A percentile compares a stretch with the other conserved stretches of the same genome.
Conservation (phyloP, 1,139 yeast genomes). For the Geotrichum bryndzae region DNA sequence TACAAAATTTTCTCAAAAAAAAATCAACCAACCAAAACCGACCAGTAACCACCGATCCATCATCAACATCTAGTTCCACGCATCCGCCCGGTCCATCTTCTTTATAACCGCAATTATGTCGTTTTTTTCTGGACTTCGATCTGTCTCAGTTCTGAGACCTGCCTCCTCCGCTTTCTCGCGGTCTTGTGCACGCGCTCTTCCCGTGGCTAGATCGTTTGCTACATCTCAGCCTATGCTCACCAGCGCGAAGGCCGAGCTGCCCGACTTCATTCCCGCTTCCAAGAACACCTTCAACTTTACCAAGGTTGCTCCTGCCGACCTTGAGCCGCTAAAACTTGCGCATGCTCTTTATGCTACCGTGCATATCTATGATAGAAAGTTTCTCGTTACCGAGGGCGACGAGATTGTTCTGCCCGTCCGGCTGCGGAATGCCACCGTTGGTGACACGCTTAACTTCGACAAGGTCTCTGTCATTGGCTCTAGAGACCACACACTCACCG, state of each 20-base stretch:
- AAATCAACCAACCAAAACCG: background rate
- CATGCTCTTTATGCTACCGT: slow-evolving; percentile 68
- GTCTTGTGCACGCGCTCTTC: slow-evolving; percentile 1
- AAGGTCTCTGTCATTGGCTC: slow-evolving; percentile 82
- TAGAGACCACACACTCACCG: slow-evolving; percentile 66
- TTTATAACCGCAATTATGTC: background rate
- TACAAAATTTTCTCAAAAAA: background rate
- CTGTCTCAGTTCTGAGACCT: background rate
- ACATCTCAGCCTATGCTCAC: background rate
- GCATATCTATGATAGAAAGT: slow-evolving; percentile 77
- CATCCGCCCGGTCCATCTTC: background rate
- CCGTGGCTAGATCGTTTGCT: slow-evolving; percentile 4
- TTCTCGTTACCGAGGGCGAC: slow-evolving; percentile 88
- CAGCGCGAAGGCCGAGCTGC: slow-evolving; percentile 8
- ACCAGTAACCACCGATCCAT: background rate
- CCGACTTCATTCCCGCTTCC: slow-evolving; percentile 16
- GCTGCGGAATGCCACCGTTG: slow-evolving; percentile 68
- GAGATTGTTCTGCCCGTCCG: slow-evolving; percentile 69
- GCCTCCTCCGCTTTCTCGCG: background rate
- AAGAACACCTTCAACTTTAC: slow-evolving; percentile 14
- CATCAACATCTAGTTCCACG: background rate
- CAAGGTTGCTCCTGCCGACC: slow-evolving; percentile 28
- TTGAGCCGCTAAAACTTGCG: slow-evolving; percentile 60
- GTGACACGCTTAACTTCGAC: slow-evolving; percentile 66
- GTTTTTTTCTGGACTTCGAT: background rate